Evolutionary conservation across 176 grass and related monocot species (phyloP), one percentile per base, ranked within the genome.

Genomic region (Bromus sterilis): DNA sequence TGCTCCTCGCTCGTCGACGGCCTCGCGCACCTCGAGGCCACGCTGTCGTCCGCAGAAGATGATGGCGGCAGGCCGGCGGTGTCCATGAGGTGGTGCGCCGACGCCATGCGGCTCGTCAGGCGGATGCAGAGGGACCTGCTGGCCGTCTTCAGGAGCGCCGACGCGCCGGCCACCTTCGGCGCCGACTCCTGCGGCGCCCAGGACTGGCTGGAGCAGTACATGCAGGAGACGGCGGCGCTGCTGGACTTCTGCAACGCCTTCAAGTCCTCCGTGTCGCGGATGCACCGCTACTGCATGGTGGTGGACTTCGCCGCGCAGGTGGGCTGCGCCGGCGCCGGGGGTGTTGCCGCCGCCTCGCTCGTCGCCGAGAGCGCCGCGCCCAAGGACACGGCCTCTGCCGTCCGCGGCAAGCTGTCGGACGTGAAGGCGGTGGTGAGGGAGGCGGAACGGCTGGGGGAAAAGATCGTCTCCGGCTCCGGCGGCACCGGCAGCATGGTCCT

Each of bases 141-240:
- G 2, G 81, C 64, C 56, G 76, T 95, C 25, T 89, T 93, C 76
- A 86, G 80, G 90, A 95, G 91, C 61, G 88, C 89, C 26, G 78
- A 87, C 60, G 72, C 92, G 71, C 79, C 88, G 7, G 81, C 80
- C 21, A 55, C 79, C 8, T 40, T 37, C 14, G 87, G 35, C 4
- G 71, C 79, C 18, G 33, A 3, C 15, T n/a, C 15, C 29, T 4
- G 15, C 51, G 53, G 11, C 3, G 78, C 14, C 5, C 70, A 85
- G 7, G 74, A 75, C 63, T 98, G 95, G 95, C 91, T 98, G 71
- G 86, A 98, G 40, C 95, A 95, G 76, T 98, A 98, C 84, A 98
- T 98, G 95, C 88, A 98, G 91, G 95, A 95, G 71, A 95, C 95
- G 11, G 87, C 90, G 11, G 86, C 85, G 68, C 90, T 98, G 29